Conservation (phyloP, 495 filamentous ascomycete genomes). For the Astrocystis sublimbata region DNA sequence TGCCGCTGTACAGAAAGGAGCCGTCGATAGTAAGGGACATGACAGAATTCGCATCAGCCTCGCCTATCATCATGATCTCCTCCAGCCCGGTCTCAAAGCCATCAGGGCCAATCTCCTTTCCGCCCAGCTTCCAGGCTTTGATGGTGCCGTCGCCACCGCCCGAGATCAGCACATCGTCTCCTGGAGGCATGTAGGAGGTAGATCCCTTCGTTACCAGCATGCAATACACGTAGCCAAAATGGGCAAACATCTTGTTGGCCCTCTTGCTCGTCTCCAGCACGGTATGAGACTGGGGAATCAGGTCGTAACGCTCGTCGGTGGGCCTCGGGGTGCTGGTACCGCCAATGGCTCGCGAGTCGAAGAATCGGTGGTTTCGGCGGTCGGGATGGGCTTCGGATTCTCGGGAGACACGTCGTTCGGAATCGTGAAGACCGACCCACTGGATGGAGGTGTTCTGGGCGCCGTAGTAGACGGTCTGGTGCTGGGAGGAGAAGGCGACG, state of each 20-base stretch:
- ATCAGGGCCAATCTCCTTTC: conserved; percentile 41
- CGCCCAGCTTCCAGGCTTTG: conserved; percentile 79
- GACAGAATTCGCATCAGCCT: conserved; percentile 77
- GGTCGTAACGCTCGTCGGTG: conserved; percentile 48
- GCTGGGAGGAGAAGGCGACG: conserved; percentile 74
- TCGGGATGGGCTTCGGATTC: conserved; percentile 72
- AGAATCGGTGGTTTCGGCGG: conserved; percentile 85
- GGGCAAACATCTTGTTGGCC: conserved; percentile 83
- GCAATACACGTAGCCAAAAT: conserved; percentile 93
- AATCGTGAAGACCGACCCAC: conserved; percentile 54
- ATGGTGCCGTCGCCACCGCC: conserved; percentile 93
- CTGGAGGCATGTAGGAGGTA: conserved; percentile 59
- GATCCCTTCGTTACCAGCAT: conserved; percentile 77
- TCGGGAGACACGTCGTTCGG: conserved; percentile 53
- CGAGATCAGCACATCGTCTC: conserved; percentile 80
- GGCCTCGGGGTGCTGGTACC: conserved; percentile 73
- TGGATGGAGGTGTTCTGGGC: conserved; percentile 95
- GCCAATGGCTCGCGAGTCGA: conserved; percentile 84
- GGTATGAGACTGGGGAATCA: conserved; percentile 56
- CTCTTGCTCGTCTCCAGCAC: conserved; percentile 79
- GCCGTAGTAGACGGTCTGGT: conserved; percentile 85
- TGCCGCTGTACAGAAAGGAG: conserved; percentile 85
- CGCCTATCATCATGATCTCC: conserved; percentile 67
- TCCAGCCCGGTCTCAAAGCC: conserved; percentile 50
- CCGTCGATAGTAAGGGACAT: conserved; percentile 82